Evolutionary conservation across 352 stramenopile genomes (phyloP), one percentile per base, ranked within the genome.

Genomic region (Thalassiosira tumida): DNA sequence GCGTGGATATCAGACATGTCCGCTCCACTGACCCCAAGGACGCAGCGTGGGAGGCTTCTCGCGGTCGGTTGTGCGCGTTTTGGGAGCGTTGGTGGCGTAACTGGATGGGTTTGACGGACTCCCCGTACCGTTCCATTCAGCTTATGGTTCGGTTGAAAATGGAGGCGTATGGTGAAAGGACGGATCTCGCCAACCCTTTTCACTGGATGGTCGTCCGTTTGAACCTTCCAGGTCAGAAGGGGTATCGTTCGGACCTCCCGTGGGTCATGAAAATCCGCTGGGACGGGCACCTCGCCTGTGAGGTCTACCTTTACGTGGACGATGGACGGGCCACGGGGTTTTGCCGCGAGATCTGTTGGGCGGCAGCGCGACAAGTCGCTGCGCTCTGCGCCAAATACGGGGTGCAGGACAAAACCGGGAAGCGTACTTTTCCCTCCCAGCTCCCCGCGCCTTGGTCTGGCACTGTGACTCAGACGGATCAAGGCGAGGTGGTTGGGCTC

Each of bases 381-480:
- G 78, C 31, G 15, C 64, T 17, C 15, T 37, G 91, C 7, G 70
- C 40, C 14, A 92, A 80, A 3, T 54, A 93, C 2, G 94, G 94
- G 1, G 62, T 95, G 0, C 90, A 95, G 38, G 94, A 96, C 73
- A 92, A 90, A 15, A 51, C 83, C 67, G 13, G 94, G 29, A 96
- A 96, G 41, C 24, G 77, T 24, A 65, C 85, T 43, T 14, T 37
- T n/a, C 70, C 40, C 41, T 91, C 33, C 35, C 65, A 91, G 35
- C 47, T 33, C 5, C 85, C 91, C 29, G 81, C 87, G 33, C 87
- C 92, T 29, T 96, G 90, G 92, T 82, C 94, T 47, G 94, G 94
- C 29, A 38, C 82, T 24, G 70, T 95, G 17, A 37, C 94, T 17
- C 65, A 85, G 35, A 76, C 88, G 4, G 40, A 51, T 0, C 6